Conservation (phyloP, 2,329 filamentous ascomycete genomes). For the Drechslera avenae region DNA sequence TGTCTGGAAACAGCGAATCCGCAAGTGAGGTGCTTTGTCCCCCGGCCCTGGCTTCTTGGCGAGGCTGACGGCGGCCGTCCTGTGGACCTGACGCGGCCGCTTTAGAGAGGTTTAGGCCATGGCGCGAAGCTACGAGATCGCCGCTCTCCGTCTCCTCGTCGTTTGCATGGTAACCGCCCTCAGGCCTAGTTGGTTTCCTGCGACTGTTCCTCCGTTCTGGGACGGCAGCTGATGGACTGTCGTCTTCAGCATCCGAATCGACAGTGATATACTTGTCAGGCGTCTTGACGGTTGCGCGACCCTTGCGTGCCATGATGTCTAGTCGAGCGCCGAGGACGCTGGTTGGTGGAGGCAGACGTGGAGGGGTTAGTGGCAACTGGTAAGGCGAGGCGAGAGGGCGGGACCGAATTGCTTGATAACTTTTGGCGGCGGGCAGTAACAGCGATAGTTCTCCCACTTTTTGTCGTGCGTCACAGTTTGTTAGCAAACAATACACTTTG, state of each 20-base stretch:
- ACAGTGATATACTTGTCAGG: constrained; percentile 21
- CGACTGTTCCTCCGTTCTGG: not conserved
- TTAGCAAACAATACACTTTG: not conserved
- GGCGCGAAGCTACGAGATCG: constrained; percentile 17
- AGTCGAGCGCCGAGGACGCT: constrained; percentile 20
- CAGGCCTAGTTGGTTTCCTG: not conserved
- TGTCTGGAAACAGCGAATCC: constrained; percentile 9
- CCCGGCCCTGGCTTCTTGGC: constrained; percentile 24
- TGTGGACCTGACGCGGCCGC: constrained; percentile 7
- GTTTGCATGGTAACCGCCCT: not conserved
- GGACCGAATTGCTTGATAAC: constrained; percentile 30
- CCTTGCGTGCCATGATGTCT: constrained; percentile 29
- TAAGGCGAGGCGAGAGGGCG: constrained; percentile 34
- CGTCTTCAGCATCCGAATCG: constrained; percentile 15
- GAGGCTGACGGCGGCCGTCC: constrained; percentile 18
- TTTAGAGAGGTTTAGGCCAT: constrained; percentile 27
- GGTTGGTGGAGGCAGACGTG: constrained; percentile 22
- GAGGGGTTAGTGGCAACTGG: constrained; percentile 31
- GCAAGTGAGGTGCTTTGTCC: constrained; percentile 16
- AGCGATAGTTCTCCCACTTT: constrained; percentile 15
- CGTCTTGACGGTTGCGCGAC: constrained; percentile 30
- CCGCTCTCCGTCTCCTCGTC: constrained; percentile 13
- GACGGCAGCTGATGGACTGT: not conserved
- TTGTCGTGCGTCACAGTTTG: constrained; percentile 16
- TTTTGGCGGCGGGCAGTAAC: constrained; percentile 24